These are phyloP conservation scores for Cucurbita argyrosperma DNA, from an alignment of 306 rosid genomes.

Conservation along the genomic window DNA sequence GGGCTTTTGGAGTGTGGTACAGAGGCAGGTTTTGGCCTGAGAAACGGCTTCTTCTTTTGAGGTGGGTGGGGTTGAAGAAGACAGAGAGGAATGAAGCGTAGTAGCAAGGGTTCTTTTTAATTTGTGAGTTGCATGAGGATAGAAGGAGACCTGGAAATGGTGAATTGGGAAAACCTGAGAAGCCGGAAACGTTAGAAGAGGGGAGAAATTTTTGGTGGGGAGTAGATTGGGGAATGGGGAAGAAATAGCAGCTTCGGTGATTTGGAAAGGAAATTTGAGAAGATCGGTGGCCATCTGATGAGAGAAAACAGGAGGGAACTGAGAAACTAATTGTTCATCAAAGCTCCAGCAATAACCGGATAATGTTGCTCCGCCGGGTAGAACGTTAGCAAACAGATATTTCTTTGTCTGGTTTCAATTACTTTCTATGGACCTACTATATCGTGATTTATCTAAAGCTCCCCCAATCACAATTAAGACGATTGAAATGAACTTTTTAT, in stretches of 20 bases:
- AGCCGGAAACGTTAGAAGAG: constrained; percentile 16
- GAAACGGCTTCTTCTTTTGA: constrained; percentile 65
- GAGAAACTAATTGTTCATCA: not conserved
- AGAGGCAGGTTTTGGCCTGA: constrained; percentile 72
- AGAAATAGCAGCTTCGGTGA: constrained; percentile 5
- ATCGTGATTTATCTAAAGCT: too few relatives aligned
- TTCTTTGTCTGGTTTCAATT: not conserved
- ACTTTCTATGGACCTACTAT: too few relatives aligned
- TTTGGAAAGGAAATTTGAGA: constrained; percentile 18
- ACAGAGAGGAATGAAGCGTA: constrained; percentile 26
- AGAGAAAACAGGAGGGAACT: not conserved
- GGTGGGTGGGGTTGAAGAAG: constrained; percentile 61
- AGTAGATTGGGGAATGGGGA: constrained; percentile 9
- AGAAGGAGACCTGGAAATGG: constrained; percentile 13
- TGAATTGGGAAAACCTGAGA: constrained; percentile 10
- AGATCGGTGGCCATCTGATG: constrained; percentile 43
- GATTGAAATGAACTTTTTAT: not conserved
- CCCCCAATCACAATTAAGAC: not conserved
- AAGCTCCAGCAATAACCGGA: not conserved
- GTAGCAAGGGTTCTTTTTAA: constrained; percentile 15
- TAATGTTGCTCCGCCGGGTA: not conserved
- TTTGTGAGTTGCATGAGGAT: constrained; percentile 17
- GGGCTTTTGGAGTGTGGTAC: constrained; percentile 56
- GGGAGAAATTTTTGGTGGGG: constrained; percentile 12
- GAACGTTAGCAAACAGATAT: not conserved